phyloP scores from a whole-genome alignment of 1,284 basidiomycete genomes.

The Phellopilus nigrolimitatus region DNA sequence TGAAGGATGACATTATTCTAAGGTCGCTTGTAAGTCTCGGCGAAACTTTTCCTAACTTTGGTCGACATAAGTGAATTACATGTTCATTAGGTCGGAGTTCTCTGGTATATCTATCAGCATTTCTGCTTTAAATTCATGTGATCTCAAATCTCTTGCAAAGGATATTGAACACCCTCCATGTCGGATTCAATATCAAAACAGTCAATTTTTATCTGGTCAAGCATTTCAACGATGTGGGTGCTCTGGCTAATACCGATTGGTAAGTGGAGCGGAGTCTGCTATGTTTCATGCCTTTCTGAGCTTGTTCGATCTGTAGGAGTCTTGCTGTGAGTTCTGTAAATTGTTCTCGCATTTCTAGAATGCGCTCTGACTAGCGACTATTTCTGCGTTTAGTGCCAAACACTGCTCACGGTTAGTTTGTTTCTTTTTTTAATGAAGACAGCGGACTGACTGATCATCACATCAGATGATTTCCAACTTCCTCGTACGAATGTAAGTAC shows the following conservation, averaged over 20 bases:
- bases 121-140: neutral
- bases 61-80: neutral
- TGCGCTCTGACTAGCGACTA: neutral
- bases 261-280: neutral
- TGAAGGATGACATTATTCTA: neutral
- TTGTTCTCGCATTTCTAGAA: neutral
- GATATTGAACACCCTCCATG: neutral
- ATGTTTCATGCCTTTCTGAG: too few relatives aligned
- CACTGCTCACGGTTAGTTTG: neutral
- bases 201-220: neutral
- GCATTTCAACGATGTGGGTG: neutral
- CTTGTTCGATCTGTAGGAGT: neutral
- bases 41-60: neutral
- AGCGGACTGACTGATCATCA: too few relatives aligned
- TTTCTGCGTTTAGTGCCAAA: neutral
- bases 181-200: neutral
- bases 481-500: neutral
- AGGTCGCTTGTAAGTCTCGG: neutral
- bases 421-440: neutral
- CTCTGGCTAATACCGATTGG: neutral
- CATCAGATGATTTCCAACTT: too few relatives aligned
- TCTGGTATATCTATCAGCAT: neutral
- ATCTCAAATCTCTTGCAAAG: neutral
- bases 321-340: neutral
- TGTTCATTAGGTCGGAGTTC: neutral